These are phyloP conservation scores for Nelumbo lutea DNA, from an alignment of 164 flowering plant species.

Conservation along the genomic window DNA sequence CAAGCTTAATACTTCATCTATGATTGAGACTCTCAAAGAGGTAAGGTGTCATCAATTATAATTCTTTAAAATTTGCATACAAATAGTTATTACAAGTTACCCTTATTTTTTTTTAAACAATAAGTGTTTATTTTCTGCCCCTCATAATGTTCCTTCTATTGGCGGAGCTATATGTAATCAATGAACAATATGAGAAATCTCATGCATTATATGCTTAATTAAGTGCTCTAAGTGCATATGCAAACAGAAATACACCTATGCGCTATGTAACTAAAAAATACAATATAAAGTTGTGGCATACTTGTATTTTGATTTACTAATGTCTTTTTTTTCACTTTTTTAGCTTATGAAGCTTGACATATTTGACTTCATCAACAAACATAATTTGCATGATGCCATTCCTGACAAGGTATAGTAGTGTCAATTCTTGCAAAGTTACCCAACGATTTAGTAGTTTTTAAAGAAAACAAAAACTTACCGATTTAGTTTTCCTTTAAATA, in stretches of 20 bases:
- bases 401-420: slow-evolving; percentile 73
- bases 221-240: slow-evolving; percentile 30
- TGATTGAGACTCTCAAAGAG: slow-evolving; percentile 90
- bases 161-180: slow-evolving; percentile 83
- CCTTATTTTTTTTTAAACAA: too few species aligned
- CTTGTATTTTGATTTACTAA: background rate
- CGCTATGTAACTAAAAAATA: background rate
- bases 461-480: background rate
- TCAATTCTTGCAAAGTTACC: background rate
- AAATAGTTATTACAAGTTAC: too few species aligned
- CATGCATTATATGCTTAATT: slow-evolving; percentile 91
- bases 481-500: background rate
- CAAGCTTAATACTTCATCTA: slow-evolving; percentile 72
- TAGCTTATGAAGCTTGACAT: slow-evolving; percentile 91
- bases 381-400: slow-evolving; percentile 74
- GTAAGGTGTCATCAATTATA: slow-evolving; percentile 22
- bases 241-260: background rate
- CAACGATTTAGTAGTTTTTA: background rate
- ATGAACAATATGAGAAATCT: slow-evolving; percentile 82
- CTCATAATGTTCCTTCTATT: slow-evolving; percentile 15
- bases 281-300: background rate
- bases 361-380: slow-evolving; percentile 82
- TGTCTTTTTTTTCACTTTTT: slow-evolving; percentile 13
- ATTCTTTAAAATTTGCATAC: background rate
- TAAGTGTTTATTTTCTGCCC: background rate